phyloP scores from a whole-genome alignment of 495 filamentous ascomycete genomes.

The Darksidea phi region DNA sequence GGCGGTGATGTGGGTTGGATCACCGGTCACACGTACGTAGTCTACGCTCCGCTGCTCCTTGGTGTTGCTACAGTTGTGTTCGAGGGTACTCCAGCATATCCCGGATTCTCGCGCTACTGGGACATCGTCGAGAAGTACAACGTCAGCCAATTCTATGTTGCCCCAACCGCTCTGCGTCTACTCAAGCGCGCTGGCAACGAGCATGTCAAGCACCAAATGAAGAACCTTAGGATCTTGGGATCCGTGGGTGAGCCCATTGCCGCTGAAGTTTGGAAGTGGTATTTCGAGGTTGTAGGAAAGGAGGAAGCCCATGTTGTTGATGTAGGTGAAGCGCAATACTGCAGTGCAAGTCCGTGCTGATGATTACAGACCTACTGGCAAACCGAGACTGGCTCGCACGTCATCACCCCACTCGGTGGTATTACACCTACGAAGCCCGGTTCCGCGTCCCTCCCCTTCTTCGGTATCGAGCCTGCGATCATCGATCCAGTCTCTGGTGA shows the following conservation, averaged over 20 bases:
- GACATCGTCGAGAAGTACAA: slow-evolving; percentile 93
- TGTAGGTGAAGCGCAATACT: slow-evolving; percentile 57
- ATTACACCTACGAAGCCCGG: slow-evolving; percentile 78
- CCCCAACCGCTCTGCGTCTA: slow-evolving; percentile 87
- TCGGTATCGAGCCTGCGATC: slow-evolving; percentile 96
- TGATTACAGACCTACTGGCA: slow-evolving; percentile 94
- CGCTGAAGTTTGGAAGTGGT: slow-evolving; percentile 99
- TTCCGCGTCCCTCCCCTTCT: slow-evolving; percentile 81
- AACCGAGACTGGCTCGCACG: slow-evolving; percentile 97
- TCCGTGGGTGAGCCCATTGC: slow-evolving; percentile 99
- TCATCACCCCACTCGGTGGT: slow-evolving; percentile 75
- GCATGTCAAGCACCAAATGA: slow-evolving; percentile 86
- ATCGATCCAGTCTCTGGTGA: slow-evolving; percentile 95
- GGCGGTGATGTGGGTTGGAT: slow-evolving; percentile 99
- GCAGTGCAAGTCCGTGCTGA: slow-evolving; percentile 13
- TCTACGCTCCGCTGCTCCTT: slow-evolving; percentile 90
- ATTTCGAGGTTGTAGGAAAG: slow-evolving; percentile 92
- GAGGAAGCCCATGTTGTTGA: slow-evolving; percentile 92
- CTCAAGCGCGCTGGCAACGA: slow-evolving; percentile 93
- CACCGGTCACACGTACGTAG: slow-evolving; percentile 98
- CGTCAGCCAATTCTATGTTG: slow-evolving; percentile 98
- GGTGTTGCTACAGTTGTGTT: slow-evolving; percentile 97
- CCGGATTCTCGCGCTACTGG: slow-evolving; percentile 98
- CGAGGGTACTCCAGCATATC: slow-evolving; percentile 96
- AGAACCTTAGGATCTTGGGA: slow-evolving; percentile 81